Conservation (phyloP, 257 asterid species). For the Nicotiana knightiana region DNA sequence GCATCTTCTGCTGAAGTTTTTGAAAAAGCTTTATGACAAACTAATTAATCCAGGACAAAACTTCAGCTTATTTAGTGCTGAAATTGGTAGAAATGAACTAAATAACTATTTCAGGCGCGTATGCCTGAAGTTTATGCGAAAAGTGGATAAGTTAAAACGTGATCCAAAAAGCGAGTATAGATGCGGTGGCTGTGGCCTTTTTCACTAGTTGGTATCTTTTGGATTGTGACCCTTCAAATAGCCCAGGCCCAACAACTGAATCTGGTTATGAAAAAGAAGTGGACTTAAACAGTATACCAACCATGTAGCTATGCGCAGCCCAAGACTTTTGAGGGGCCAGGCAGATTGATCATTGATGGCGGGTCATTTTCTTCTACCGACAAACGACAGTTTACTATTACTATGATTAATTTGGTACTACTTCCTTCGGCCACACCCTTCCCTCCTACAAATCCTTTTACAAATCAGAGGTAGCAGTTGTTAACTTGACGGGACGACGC, state of each 20-base stretch:
- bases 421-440: not conserved
- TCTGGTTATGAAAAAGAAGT: not conserved
- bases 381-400: not conserved
- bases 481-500: not conserved
- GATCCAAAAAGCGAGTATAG: too few species aligned
- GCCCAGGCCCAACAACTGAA: not conserved
- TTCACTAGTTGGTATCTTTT: not conserved
- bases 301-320: not conserved
- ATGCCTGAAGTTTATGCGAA: too few species aligned
- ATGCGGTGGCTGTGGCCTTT: too few species aligned
- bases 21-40: too few species aligned
- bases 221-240: not conserved
- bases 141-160: too few species aligned
- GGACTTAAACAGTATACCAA: not conserved
- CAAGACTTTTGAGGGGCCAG: not conserved
- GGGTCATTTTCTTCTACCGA: conserved; percentile 8
- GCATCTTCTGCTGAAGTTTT: too few species aligned
- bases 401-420: not conserved
- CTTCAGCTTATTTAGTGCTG: too few species aligned
- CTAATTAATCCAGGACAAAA: too few species aligned
- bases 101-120: too few species aligned
- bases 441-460: not conserved
- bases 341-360: not conserved
- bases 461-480: not conserved
- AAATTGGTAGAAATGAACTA: too few species aligned